A percentile compares a stretch with the other conserved stretches of the same genome.
Evolutionary conservation across 2,329 filamentous ascomycete species (phyloP).

Genomic region (Rutstroemia sydowiana): DNA sequence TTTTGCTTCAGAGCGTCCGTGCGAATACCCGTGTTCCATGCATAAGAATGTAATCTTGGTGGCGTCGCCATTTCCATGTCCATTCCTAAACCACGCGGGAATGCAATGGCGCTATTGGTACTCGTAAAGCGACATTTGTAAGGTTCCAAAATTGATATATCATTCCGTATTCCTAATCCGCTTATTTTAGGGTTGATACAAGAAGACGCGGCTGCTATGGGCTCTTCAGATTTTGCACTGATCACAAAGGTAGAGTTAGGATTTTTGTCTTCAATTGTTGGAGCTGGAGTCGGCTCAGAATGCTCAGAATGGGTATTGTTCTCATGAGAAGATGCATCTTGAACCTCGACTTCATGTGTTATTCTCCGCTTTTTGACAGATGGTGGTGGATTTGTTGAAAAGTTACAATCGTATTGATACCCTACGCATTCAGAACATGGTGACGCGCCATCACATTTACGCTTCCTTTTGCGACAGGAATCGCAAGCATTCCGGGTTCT

Average conservation of each 20-base stretch:
- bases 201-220: not conserved
- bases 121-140: conserved; percentile 18
- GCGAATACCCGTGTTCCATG: conserved; percentile 30
- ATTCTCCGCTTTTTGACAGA: not conserved
- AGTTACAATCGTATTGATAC: conserved; percentile 20
- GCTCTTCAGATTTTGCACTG: not conserved
- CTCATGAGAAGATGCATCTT: not conserved
- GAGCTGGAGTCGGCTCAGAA: not conserved
- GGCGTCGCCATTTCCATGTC: conserved; percentile 29
- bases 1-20: conserved; percentile 16
- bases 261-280: not conserved
- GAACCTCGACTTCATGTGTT: not conserved
- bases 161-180: not conserved
- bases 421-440: conserved; percentile 19
- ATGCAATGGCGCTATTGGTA: conserved; percentile 29
- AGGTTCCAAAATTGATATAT: conserved; percentile 8
- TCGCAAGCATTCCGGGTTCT: conserved; percentile 17
- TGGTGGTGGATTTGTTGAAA: conserved; percentile 1
- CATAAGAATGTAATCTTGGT: conserved; percentile 33
- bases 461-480: conserved; percentile 22
- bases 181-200: conserved; percentile 6
- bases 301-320: not conserved
- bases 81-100: conserved; percentile 29
- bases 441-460: conserved; percentile 20
- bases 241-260: not conserved